A percentile compares a stretch with the other conserved stretches of the same genome.
Conservation (phyloP, 148 eudicot genomes). For the Chenopodium berlandieri region DNA sequence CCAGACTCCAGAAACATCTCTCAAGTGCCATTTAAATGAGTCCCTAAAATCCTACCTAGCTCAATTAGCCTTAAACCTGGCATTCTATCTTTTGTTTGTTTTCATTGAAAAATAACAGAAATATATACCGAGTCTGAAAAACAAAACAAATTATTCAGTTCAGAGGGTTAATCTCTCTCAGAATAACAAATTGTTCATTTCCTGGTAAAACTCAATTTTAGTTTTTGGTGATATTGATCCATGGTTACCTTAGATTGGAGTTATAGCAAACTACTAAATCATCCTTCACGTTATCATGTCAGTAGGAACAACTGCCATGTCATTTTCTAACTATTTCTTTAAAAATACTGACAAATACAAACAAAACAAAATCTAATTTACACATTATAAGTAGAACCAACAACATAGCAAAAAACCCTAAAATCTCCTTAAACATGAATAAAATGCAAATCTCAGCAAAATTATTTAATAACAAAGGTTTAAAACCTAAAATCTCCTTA, state of each 20-base stretch:
- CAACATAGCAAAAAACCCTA: conserved; percentile 3
- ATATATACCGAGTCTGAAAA: neutral
- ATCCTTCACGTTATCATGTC: neutral
- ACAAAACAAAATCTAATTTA: neutral
- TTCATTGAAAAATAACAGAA: neutral
- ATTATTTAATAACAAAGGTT: neutral
- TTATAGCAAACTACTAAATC: neutral
- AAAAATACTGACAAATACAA: neutral
- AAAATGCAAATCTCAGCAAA: neutral
- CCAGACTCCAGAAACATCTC: neutral
- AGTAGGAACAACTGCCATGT: neutral
- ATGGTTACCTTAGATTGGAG: neutral
- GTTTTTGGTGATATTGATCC: neutral
- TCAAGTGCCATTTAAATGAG: neutral
- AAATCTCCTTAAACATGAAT: neutral
- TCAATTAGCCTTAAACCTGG: neutral
- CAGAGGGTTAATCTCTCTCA: neutral
- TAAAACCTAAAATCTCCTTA: neutral
- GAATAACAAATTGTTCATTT: neutral
- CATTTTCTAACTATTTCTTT: neutral
- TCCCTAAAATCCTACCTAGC: neutral
- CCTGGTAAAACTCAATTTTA: neutral
- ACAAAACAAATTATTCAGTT: neutral
- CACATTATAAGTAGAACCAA: neutral
- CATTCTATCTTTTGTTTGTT: neutral